Evolutionary conservation across 208 protist species (phyloP).

Genomic region (Trypanosoma melophagium): DNA sequence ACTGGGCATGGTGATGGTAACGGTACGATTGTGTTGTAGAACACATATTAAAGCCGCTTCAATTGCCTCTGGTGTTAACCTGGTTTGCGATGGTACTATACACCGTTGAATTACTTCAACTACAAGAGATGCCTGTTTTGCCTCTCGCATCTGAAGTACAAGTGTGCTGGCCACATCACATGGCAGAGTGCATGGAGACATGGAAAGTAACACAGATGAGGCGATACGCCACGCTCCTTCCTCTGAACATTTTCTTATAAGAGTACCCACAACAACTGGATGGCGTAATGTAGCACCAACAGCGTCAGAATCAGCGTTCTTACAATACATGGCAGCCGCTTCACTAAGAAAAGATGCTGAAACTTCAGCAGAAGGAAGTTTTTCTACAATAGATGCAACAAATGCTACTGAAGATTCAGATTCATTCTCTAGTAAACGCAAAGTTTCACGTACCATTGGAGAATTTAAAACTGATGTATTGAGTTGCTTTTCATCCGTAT

Average conservation of each 20-base stretch:
- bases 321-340: constrained; percentile 15
- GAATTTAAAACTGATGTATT: constrained; percentile 3
- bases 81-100: constrained; percentile 58
- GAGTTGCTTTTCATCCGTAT: not conserved
- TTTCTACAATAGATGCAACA: constrained; percentile 59
- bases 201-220: constrained; percentile 41
- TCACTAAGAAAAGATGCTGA: constrained; percentile 46
- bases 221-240: constrained; percentile 45
- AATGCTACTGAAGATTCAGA: constrained; percentile 52
- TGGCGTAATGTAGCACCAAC: constrained; percentile 33
- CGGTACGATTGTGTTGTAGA: constrained; percentile 59
- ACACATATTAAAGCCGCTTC: constrained; percentile 64
- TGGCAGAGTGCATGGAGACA: constrained; percentile 36
- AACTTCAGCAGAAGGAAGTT: constrained; percentile 51
- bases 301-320: constrained; percentile 13
- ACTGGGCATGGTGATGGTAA: not conserved
- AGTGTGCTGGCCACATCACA: constrained; percentile 59
- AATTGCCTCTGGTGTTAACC: constrained; percentile 43
- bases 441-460: constrained; percentile 16
- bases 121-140: constrained; percentile 44
- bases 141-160: constrained; percentile 57
- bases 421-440: constrained; percentile 41
- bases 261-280: constrained; percentile 55
- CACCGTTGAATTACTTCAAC: constrained; percentile 68
- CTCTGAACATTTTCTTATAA: constrained; percentile 55